These are phyloP conservation scores for Epichloe hybrida DNA, from an alignment of 2,329 filamentous ascomycete genomes.

Conservation along the genomic window DNA sequence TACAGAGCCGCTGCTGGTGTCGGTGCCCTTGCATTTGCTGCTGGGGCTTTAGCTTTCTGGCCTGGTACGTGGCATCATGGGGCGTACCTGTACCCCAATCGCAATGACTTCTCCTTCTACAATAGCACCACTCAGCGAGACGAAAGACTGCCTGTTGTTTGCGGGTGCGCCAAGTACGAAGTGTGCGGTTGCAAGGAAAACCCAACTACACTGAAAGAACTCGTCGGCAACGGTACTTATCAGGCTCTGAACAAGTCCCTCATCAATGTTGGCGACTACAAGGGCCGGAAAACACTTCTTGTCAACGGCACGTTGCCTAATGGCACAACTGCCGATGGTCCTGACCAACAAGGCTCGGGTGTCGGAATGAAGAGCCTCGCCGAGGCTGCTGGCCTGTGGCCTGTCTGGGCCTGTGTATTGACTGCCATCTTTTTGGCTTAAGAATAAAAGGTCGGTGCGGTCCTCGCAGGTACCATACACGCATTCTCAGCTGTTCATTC, in stretches of 20 bases:
- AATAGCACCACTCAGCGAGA: conserved; percentile 32
- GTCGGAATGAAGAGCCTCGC: conserved; percentile 19
- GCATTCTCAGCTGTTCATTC: not conserved
- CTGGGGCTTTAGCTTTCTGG: conserved; percentile 41
- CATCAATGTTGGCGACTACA: conserved; percentile 39
- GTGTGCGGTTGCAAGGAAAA: conserved; percentile 59
- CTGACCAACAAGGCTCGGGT: conserved; percentile 17
- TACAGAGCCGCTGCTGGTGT: conserved; percentile 42
- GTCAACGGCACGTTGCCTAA: conserved; percentile 67
- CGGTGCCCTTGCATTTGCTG: conserved; percentile 36
- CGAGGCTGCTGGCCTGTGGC: conserved; percentile 35
- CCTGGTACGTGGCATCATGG: conserved; percentile 52
- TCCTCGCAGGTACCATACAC: not conserved
- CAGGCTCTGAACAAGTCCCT: conserved; percentile 44
- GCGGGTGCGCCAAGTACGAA: conserved; percentile 36
- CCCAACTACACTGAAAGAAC: conserved; percentile 35
- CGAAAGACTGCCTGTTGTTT: conserved; percentile 23
- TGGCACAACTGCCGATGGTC: conserved; percentile 37
- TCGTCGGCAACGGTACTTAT: conserved; percentile 55
- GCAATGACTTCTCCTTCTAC: conserved; percentile 30
- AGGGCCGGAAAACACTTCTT: conserved; percentile 40
- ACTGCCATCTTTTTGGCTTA: conserved; percentile 31
- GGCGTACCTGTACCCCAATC: conserved; percentile 44
- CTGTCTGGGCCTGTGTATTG: conserved; percentile 28
- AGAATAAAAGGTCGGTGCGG: not conserved